Conservation (phyloP, 2,329 filamentous ascomycete genomes). For the Knufia petricola region DNA sequence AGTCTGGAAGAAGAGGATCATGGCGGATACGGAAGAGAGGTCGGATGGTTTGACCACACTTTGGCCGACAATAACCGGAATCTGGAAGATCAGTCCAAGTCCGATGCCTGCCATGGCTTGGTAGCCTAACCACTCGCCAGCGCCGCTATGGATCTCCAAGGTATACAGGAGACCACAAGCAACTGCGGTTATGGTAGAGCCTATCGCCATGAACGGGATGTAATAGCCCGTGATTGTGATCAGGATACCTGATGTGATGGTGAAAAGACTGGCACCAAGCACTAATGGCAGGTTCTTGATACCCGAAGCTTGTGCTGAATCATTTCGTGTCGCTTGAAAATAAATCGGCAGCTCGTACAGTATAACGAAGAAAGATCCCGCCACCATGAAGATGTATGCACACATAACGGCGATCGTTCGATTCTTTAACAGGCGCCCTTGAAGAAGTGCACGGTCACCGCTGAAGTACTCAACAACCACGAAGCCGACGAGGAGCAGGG, state of each 20-base stretch:
- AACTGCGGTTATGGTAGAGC: slow-evolving; percentile 23
- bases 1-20: slow-evolving; percentile 26
- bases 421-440: slow-evolving; percentile 30
- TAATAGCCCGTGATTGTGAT: slow-evolving; percentile 25
- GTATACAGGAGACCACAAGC: slow-evolving; percentile 29
- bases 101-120: slow-evolving; percentile 28
- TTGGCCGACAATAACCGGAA: slow-evolving; percentile 24
- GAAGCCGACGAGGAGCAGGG: slow-evolving; percentile 30
- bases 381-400: slow-evolving; percentile 30
- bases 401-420: slow-evolving; percentile 29
- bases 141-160: slow-evolving; percentile 22
- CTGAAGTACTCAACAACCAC: slow-evolving; percentile 29
- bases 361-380: slow-evolving; percentile 29
- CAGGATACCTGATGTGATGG: slow-evolving; percentile 27
- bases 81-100: slow-evolving; percentile 25
- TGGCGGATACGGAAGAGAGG: slow-evolving; percentile 24
- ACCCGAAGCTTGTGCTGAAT: slow-evolving; percentile 30
- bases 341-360: slow-evolving; percentile 42
- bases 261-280: slow-evolving; percentile 27
- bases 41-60: slow-evolving; percentile 24
- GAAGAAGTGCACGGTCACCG: slow-evolving; percentile 34
- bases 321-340: slow-evolving; percentile 36
- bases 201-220: slow-evolving; percentile 24
- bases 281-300: slow-evolving; percentile 36
- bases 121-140: slow-evolving; percentile 31